A percentile compares a stretch with the other conserved stretches of the same genome.
Conservation (phyloP, 108 stramenopile genomes). For the Mediolabrus comicus region DNA sequence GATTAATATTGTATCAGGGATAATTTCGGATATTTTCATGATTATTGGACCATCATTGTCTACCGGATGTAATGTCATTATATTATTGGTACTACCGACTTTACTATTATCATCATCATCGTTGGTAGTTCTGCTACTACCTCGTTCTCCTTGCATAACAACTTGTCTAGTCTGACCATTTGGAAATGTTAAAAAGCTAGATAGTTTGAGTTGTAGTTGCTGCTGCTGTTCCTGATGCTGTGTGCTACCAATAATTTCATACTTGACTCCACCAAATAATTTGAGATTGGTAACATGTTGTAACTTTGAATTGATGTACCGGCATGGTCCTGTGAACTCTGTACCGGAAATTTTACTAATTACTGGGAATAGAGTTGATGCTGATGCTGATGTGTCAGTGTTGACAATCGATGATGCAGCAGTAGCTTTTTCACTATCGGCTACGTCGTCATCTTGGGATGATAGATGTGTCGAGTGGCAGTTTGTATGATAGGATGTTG, state of each 20-base stretch:
- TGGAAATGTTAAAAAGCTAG: conserved; percentile 16
- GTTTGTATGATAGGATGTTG: neutral
- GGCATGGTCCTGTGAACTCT: conserved; percentile 25
- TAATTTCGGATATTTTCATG: conserved; percentile 25
- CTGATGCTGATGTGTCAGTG: too few species aligned
- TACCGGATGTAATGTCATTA: conserved; percentile 16
- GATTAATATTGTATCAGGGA: conserved; percentile 34
- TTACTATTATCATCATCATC: neutral
- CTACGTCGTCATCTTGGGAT: neutral
- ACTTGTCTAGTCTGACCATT: conserved; percentile 17
- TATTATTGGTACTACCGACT: too few species aligned
- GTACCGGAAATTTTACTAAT: conserved; percentile 24
- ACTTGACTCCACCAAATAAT: conserved; percentile 21
- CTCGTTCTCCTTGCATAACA: conserved; percentile 3
- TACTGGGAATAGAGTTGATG: conserved; percentile 20
- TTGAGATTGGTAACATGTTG: conserved; percentile 11
- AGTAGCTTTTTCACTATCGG: neutral
- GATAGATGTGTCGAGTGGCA: too few species aligned
- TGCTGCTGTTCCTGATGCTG: too few species aligned
- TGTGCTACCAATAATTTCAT: conserved; percentile 6
- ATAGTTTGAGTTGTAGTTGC: neutral
- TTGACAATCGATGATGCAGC: neutral
- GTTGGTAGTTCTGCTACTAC: neutral
- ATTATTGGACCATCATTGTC: conserved; percentile 6
- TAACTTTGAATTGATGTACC: conserved; percentile 21